phyloP scores from a whole-genome alignment of 495 filamentous ascomycete species.

The Penicillium cataractarum region DNA sequence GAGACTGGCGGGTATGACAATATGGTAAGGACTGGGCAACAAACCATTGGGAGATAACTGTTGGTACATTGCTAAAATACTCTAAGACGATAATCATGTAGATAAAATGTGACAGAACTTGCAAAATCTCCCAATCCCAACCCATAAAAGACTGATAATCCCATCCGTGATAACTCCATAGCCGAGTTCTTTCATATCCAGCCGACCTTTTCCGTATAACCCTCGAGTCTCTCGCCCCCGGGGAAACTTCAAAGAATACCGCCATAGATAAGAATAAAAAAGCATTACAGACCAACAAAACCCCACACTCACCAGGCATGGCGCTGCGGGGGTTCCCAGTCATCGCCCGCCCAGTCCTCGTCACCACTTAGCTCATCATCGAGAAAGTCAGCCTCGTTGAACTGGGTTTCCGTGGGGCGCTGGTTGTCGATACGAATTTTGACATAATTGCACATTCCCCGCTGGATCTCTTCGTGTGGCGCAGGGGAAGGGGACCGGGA shows the following conservation, averaged over 20 bases:
- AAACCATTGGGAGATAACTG: not conserved
- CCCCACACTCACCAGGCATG: constrained; percentile 45
- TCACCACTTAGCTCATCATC: constrained; percentile 71
- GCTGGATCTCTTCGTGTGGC: constrained; percentile 41
- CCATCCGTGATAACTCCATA: not conserved
- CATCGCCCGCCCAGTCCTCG: constrained; percentile 74
- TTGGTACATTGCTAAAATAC: not conserved
- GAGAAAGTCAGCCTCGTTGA: constrained; percentile 77
- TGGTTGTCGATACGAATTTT: constrained; percentile 81
- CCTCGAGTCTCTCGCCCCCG: no score
- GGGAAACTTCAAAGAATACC: no score
- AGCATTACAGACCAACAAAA: no score
- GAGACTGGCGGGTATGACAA: not conserved
- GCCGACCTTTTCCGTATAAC: not conserved
- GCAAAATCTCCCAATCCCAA: not conserved
- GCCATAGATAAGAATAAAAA: not conserved
- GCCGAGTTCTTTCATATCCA: no score
- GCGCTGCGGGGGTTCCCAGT: constrained; percentile 28
- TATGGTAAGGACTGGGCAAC: not conserved
- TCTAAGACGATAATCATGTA: not conserved
- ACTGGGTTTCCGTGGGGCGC: constrained; percentile 72
- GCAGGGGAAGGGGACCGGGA: not conserved
- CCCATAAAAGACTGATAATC: not conserved
- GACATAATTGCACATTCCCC: constrained; percentile 82
- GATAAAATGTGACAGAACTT: not conserved